Conservation (phyloP, 2,329 filamentous ascomycete genomes). For the Hymenoscyphus fructigenus region DNA sequence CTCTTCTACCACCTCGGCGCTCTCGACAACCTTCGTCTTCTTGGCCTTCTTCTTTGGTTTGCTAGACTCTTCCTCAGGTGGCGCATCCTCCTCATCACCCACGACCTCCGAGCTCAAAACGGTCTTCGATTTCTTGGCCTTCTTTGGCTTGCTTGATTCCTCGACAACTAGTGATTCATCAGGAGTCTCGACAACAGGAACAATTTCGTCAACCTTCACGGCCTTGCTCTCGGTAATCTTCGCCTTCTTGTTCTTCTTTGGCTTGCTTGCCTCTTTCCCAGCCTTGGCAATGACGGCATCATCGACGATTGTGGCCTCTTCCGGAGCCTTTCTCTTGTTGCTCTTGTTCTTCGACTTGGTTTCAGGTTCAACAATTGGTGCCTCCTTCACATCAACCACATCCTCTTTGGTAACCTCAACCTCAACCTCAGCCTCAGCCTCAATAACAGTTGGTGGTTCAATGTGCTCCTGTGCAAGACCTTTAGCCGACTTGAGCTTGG, state of each 20-base stretch:
- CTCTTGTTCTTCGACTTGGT: slow-evolving; percentile 14
- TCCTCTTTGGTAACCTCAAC: slow-evolving; percentile 28
- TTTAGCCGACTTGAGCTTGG: slow-evolving; percentile 65
- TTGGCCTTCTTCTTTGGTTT: slow-evolving; percentile 44
- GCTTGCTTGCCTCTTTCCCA: slow-evolving; percentile 26
- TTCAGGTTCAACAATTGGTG: slow-evolving; percentile 17
- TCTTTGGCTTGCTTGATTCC: slow-evolving; percentile 20
- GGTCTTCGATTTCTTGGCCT: slow-evolving; percentile 28
- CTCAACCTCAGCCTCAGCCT: slow-evolving; percentile 21
- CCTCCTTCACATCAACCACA: slow-evolving; percentile 21
- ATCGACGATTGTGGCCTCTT: slow-evolving; percentile 1
- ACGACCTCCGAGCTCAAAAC: slow-evolving; percentile 1
- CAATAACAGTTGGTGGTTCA: slow-evolving; percentile 28
- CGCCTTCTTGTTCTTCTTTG: slow-evolving; percentile 32
- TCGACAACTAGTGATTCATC: not conserved
- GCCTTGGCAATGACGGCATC: slow-evolving; percentile 18
- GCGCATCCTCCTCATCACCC: slow-evolving; percentile 16
- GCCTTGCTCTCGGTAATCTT: slow-evolving; percentile 15
- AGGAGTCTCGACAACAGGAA: slow-evolving; percentile 10
- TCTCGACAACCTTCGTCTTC: slow-evolving; percentile 34
- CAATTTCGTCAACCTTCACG: slow-evolving; percentile 11
- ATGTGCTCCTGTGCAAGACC: slow-evolving; percentile 46
- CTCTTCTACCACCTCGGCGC: not conserved
- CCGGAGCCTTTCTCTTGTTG: slow-evolving; percentile 1
- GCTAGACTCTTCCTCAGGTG: slow-evolving; percentile 10